Conservation (phyloP, 73 alveolate genomes). For the Blepharisma japonicum region DNA sequence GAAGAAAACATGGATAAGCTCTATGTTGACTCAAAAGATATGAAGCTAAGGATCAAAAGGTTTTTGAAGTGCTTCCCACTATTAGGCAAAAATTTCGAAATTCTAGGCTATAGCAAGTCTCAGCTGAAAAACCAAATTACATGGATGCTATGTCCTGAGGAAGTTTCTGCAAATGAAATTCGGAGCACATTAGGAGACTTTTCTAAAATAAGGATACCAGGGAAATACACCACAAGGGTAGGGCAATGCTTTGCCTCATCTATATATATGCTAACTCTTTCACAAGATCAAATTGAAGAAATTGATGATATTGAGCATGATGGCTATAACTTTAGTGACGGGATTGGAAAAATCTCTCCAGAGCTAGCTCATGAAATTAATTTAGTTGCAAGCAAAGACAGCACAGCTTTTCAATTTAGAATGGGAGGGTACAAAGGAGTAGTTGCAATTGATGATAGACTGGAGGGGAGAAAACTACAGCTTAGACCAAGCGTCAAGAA, state of each 20-base stretch:
- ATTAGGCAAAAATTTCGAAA: neutral
- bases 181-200: neutral
- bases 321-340: slow-evolving; percentile 3
- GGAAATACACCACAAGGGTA: neutral
- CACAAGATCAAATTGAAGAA: neutral
- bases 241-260: slow-evolving; percentile 7
- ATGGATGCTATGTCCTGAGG: neutral
- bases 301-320: neutral
- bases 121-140: slow-evolving; percentile 6
- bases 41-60: too few species aligned
- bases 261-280: neutral
- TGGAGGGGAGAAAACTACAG: neutral
- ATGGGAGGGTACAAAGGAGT: slow-evolving; percentile 31
- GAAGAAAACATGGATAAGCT: slow-evolving; percentile 66
- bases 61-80: neutral
- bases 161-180: neutral
- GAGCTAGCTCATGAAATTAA: neutral
- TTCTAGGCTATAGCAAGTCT: neutral
- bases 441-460: neutral
- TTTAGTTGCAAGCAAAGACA: neutral
- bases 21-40: too few species aligned
- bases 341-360: neutral
- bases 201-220: neutral
- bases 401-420: slow-evolving; percentile 13
- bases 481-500: slow-evolving; percentile 21